Evolutionary conservation across 1,284 basidiomycete genomes (phyloP).

Genomic region (Psilocybe mexicana): DNA sequence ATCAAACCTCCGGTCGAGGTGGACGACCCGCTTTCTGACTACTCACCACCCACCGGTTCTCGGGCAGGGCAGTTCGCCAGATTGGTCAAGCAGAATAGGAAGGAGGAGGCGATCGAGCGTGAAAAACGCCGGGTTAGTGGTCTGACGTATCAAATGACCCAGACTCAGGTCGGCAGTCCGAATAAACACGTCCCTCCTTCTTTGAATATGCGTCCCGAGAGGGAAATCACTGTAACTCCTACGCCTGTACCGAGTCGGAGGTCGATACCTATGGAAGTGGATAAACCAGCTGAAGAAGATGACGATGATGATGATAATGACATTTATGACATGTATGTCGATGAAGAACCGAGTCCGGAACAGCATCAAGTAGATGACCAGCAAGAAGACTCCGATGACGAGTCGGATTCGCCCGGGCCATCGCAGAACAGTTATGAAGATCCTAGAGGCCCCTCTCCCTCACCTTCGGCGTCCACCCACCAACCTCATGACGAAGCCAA

Average conservation of each 20-base stretch:
- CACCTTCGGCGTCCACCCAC: not conserved
- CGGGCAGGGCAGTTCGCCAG: constrained; percentile 33
- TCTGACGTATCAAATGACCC: constrained; percentile 6
- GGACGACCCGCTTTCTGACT: constrained; percentile 28
- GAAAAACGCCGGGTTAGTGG: constrained; percentile 29
- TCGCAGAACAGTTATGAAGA: not conserved
- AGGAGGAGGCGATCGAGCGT: constrained; percentile 30
- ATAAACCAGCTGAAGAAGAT: not conserved
- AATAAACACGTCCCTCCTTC: not conserved
- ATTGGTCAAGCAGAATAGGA: constrained; percentile 29
- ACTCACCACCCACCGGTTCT: constrained; percentile 31
- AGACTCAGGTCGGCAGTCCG: constrained; percentile 8
- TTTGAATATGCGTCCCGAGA: too few relatives aligned
- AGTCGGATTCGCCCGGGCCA: not conserved
- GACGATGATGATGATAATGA: constrained; percentile 1
- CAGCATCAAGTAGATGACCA: not conserved
- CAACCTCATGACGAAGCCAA: not conserved
- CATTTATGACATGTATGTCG: constrained; percentile 3
- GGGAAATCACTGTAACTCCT: not conserved
- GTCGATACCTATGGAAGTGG: not conserved
- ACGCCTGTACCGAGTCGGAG: constrained; percentile 10
- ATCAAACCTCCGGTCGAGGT: constrained; percentile 21
- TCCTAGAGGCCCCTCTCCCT: not conserved
- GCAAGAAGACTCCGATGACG: not conserved
- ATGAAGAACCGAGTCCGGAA: constrained; percentile 1